A percentile compares a stretch with the other conserved stretches of the same genome.
These are phyloP conservation scores for Clonostachys solani DNA, from an alignment of 2,329 filamentous ascomycete species.

Conservation along the genomic window DNA sequence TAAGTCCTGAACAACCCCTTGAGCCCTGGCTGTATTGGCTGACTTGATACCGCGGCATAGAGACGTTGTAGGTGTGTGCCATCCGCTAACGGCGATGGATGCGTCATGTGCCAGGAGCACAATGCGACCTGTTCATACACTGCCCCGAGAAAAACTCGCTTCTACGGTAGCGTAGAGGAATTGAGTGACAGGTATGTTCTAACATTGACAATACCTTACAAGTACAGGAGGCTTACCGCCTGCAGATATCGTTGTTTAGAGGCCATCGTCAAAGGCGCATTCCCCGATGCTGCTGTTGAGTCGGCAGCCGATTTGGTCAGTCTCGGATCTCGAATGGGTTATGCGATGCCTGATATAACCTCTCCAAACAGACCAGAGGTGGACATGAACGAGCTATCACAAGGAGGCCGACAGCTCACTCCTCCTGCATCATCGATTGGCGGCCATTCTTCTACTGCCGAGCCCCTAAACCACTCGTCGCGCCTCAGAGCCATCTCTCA, in stretches of 20 bases:
- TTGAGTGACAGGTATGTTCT: slow-evolving; percentile 23
- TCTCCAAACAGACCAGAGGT: slow-evolving; percentile 7
- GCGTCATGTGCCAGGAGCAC: slow-evolving; percentile 24
- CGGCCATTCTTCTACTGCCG: background rate
- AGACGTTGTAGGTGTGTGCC: slow-evolving; percentile 27
- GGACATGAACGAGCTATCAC: slow-evolving; percentile 8
- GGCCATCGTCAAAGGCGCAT: slow-evolving; percentile 24
- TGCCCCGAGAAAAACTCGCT: slow-evolving; percentile 25
- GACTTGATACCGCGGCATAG: slow-evolving; percentile 6
- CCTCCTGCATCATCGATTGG: background rate
- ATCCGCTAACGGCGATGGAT: slow-evolving; percentile 17
- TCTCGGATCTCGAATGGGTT: slow-evolving; percentile 20
- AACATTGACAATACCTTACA: slow-evolving; percentile 1
- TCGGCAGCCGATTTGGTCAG: slow-evolving; percentile 20
- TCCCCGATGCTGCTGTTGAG: slow-evolving; percentile 20
- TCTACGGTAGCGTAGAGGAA: slow-evolving; percentile 29
- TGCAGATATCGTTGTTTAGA: slow-evolving; percentile 22
- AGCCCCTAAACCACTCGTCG: background rate
- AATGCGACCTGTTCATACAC: slow-evolving; percentile 24
- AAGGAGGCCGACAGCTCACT: slow-evolving; percentile 2
- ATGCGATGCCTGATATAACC: slow-evolving; percentile 23
- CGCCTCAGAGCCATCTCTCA: background rate
- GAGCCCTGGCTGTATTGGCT: background rate
- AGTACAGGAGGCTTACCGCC: background rate
- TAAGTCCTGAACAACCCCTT: background rate